Percentiles rank a stretch among this genome's conserved stretches.
phyloP scores from a whole-genome alignment of 208 protist species.

The Trypanosoma rangeli region DNA sequence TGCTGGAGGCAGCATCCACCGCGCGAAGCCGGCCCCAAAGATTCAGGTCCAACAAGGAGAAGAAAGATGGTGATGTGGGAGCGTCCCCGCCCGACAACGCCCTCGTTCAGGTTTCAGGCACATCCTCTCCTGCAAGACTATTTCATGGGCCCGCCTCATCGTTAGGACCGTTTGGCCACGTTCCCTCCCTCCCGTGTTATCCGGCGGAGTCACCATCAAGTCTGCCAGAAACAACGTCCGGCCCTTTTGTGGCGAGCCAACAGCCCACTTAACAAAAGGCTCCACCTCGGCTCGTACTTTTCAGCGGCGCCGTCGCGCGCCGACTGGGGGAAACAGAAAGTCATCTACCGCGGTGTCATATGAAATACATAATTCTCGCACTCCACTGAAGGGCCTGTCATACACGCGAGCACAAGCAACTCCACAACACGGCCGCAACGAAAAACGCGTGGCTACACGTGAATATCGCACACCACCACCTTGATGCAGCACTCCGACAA shows the following conservation, averaged over 20 bases:
- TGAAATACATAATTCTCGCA: background rate
- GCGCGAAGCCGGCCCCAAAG: conserved; percentile 6
- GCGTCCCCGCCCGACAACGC: background rate
- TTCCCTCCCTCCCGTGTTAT: background rate
- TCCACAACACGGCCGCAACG: no score
- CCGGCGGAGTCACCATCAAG: background rate
- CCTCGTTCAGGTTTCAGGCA: background rate
- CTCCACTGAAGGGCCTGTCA: background rate
- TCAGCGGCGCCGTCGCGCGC: background rate
- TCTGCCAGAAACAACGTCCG: background rate
- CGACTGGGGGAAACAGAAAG: background rate
- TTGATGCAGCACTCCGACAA: no score
- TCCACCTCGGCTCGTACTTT: background rate
- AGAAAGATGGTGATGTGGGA: background rate
- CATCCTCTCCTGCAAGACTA: conserved; percentile 4
- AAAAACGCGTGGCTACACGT: no score
- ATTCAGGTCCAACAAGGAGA: conserved; percentile 16
- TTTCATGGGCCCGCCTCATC: background rate
- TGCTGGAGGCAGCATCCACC: background rate
- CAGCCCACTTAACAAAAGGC: conserved; percentile 4
- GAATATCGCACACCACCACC: no score
- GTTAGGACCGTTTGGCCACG: background rate
- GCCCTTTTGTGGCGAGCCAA: conserved; percentile 4
- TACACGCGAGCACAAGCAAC: background rate
- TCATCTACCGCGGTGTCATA: background rate